Conservation (phyloP, 208 protist genomes). For the Trypanosomatidae sp. region DNA sequence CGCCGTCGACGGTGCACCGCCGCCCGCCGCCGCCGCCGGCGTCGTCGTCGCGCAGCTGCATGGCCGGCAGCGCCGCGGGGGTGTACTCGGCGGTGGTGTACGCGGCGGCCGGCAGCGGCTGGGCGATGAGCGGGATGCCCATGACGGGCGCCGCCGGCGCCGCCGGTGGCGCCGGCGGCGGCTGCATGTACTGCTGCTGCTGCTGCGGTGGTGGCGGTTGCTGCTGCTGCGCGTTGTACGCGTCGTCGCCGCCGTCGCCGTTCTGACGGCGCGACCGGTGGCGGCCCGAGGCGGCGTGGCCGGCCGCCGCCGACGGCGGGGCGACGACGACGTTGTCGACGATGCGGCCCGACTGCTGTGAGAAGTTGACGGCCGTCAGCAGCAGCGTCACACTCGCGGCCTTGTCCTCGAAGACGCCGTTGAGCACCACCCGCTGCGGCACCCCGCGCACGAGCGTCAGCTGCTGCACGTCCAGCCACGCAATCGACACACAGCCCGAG, state of each 20-base stretch:
- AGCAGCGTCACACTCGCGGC: constrained; percentile 11
- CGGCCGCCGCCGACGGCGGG: not conserved
- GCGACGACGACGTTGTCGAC: not conserved
- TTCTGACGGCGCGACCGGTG: not conserved
- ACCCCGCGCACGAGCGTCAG: constrained; percentile 10
- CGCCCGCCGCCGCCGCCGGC: not conserved
- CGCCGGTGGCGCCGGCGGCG: not conserved
- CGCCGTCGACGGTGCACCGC: not conserved
- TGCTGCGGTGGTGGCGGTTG: too few relatives aligned
- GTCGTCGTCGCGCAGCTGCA: too few relatives aligned
- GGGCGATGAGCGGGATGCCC: constrained; percentile 8
- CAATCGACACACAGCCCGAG: constrained; percentile 26
- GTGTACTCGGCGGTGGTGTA: constrained; percentile 21
- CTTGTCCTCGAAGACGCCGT: constrained; percentile 24
- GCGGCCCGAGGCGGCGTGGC: not conserved
- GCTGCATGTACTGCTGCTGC: not conserved
- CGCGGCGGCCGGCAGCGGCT: constrained; percentile 3
- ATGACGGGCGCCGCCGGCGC: constrained; percentile 3
- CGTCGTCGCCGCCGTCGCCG: constrained; percentile 1
- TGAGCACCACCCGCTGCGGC: constrained; percentile 13
- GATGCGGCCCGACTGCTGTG: constrained; percentile 1
- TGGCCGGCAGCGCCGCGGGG: constrained; percentile 2
- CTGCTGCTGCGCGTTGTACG: too few relatives aligned
- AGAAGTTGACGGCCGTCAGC: constrained; percentile 21
- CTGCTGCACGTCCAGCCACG: constrained; percentile 23